phyloP scores from a whole-genome alignment of 208 protist species.

The Acanthamoeba sp. region DNA sequence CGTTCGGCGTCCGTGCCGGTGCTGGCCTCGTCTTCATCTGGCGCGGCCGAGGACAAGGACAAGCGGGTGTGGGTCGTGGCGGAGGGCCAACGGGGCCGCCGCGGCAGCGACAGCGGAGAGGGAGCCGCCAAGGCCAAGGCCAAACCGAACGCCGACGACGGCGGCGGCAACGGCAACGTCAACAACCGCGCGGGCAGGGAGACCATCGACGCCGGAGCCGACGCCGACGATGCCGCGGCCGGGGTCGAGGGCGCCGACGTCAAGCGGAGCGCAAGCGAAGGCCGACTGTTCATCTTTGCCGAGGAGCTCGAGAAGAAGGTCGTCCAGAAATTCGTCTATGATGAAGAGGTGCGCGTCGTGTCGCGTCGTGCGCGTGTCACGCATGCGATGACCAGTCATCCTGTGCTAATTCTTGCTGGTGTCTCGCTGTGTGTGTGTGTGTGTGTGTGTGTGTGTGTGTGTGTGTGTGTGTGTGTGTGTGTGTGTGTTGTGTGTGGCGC shows the following conservation, averaged over 20 bases:
- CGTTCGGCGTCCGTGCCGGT: not conserved
- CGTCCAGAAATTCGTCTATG: slow-evolving; percentile 54
- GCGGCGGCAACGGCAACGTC: not conserved
- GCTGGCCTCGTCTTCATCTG: not conserved
- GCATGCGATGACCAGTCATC: too few relatives aligned
- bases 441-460: too few relatives aligned
- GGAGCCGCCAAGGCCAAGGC: not conserved
- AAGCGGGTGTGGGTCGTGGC: slow-evolving; percentile 26
- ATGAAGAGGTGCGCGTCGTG: slow-evolving; percentile 32
- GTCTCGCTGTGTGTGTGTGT: not conserved
- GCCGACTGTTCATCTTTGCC: slow-evolving; percentile 45
- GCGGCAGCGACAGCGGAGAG: not conserved
- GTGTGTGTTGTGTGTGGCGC: too few relatives aligned
- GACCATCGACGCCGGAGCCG: not conserved
- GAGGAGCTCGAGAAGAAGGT: slow-evolving; percentile 64
- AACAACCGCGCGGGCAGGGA: not conserved
- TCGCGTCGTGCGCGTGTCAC: not conserved
- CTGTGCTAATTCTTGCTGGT: not conserved
- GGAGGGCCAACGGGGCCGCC: not conserved
- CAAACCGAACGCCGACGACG: not conserved
- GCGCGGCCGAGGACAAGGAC: not conserved
- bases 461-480: not conserved
- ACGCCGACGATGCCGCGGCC: not conserved
- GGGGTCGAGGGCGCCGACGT: not conserved
- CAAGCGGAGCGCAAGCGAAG: not conserved